Evolutionary conservation across 2,329 filamentous ascomycete species (phyloP).

Genomic region (Arthroderma sp.): DNA sequence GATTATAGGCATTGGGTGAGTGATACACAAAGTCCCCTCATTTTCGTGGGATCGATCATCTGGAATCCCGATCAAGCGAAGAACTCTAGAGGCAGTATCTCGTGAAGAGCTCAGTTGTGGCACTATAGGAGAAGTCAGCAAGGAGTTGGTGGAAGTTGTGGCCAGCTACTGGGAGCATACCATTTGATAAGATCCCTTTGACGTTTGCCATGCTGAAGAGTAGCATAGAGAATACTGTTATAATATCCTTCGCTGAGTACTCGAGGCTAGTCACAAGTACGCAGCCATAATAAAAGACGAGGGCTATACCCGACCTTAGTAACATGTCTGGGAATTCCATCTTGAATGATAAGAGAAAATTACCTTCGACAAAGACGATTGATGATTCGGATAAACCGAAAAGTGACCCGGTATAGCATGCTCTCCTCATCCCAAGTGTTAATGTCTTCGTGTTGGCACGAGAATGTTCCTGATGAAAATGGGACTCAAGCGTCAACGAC

Average conservation of each 20-base stretch:
- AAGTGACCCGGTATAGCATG: slow-evolving; percentile 53
- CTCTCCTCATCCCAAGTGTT: slow-evolving; percentile 50
- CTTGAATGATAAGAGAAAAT: slow-evolving; percentile 7
- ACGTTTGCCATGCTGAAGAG: slow-evolving; percentile 71
- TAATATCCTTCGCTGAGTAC: slow-evolving; percentile 43
- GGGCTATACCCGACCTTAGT: slow-evolving; percentile 29
- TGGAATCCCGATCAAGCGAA: slow-evolving; percentile 54
- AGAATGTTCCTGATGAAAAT: slow-evolving; percentile 54
- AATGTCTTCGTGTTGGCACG: slow-evolving; percentile 41
- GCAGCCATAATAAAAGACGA: slow-evolving; percentile 75
- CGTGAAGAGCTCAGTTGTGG: slow-evolving; percentile 68
- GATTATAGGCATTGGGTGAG: slow-evolving; percentile 38
- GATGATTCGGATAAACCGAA: slow-evolving; percentile 67
- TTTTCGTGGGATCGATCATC: slow-evolving; percentile 44
- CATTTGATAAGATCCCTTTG: slow-evolving; percentile 53
- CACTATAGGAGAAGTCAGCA: slow-evolving; percentile 30
- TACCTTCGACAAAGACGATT: slow-evolving; percentile 52
- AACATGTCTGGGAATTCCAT: slow-evolving; percentile 53
- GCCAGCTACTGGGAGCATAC: slow-evolving; percentile 16
- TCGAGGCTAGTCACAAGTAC: slow-evolving; percentile 43
- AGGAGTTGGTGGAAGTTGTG: not conserved
- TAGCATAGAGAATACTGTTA: slow-evolving; percentile 68
- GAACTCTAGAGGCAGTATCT: slow-evolving; percentile 57
- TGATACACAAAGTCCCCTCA: slow-evolving; percentile 32
- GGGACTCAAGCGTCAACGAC: slow-evolving; percentile 56